Conservation (phyloP, 1,139 yeast species). For the Magnusiomyces suaveolens region DNA sequence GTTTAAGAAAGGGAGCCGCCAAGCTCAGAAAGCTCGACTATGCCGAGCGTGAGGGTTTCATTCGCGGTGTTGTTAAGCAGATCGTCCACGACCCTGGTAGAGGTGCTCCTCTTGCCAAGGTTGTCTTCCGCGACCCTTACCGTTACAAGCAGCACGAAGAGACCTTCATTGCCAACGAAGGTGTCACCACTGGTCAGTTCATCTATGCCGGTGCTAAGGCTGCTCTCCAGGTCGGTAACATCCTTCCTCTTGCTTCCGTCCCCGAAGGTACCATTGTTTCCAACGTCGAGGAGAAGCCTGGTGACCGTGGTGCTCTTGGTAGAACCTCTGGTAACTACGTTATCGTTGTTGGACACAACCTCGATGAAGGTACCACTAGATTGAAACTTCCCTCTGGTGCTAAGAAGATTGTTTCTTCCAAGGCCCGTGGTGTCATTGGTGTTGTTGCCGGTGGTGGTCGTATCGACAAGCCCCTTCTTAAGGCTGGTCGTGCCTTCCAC, state of each 20-base stretch:
- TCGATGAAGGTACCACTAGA: slow-evolving; percentile 98
- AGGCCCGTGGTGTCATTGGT: slow-evolving; percentile 99
- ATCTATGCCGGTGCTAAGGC: slow-evolving; percentile 99
- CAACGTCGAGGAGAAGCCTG: slow-evolving; percentile 97
- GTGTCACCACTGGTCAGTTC: slow-evolving; percentile 99
- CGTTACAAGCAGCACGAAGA: slow-evolving; percentile 96
- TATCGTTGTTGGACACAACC: slow-evolving; percentile 98
- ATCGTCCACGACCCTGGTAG: slow-evolving; percentile 99
- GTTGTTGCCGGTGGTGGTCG: slow-evolving; percentile 99
- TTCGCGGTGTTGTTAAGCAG: slow-evolving; percentile 97
- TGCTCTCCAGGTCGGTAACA: slow-evolving; percentile 93
- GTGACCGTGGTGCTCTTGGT: slow-evolving; percentile 99
- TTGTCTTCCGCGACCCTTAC: slow-evolving; percentile 99
- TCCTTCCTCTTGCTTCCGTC: slow-evolving; percentile 90
- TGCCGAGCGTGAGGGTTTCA: slow-evolving; percentile 99
- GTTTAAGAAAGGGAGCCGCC: slow-evolving; percentile 99
- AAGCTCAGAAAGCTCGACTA: slow-evolving; percentile 98
- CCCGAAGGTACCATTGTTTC: slow-evolving; percentile 99
- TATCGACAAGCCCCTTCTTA: slow-evolving; percentile 97
- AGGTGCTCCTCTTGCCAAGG: slow-evolving; percentile 99
- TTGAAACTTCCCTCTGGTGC: slow-evolving; percentile 98
- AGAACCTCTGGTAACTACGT: slow-evolving; percentile 99
- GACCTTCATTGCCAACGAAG: slow-evolving; percentile 98
- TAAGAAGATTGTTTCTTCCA: slow-evolving; percentile 88
- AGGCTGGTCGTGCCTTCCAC: slow-evolving; percentile 99